Percentiles rank a stretch among this genome's conserved stretches.
These are phyloP conservation scores for Fusarium sp. DNA, from an alignment of 2,329 filamentous ascomycete species.

Conservation along the genomic window DNA sequence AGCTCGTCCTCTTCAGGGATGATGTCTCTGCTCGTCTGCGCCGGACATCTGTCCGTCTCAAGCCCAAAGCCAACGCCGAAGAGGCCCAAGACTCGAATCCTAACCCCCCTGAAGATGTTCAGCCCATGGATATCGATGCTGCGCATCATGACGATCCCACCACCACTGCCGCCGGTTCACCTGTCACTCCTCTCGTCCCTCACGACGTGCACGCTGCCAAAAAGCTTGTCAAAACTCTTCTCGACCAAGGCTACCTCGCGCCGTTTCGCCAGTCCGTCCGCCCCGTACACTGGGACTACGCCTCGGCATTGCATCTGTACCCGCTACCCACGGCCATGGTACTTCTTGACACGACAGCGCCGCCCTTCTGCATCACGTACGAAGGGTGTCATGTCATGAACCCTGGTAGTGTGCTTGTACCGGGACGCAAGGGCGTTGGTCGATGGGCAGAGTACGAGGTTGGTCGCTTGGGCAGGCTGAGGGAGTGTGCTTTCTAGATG, in stretches of 20 bases:
- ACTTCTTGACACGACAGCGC: constrained; percentile 82
- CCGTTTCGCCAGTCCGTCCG: constrained; percentile 84
- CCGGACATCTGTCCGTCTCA: constrained; percentile 79
- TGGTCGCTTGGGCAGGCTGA: constrained; percentile 69
- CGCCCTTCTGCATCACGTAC: constrained; percentile 88
- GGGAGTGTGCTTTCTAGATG: constrained; percentile 68
- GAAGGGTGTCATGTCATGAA: constrained; percentile 98
- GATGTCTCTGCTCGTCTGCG: constrained; percentile 84
- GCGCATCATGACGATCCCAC: constrained; percentile 37
- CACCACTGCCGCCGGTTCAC: constrained; percentile 40
- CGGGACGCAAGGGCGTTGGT: constrained; percentile 73
- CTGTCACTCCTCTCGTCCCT: constrained; percentile 54
- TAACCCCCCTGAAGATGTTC: constrained; percentile 24
- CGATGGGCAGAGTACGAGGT: constrained; percentile 91
- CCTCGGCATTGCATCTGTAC: constrained; percentile 80
- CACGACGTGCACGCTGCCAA: constrained; percentile 70
- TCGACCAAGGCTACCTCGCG: constrained; percentile 89
- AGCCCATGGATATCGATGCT: constrained; percentile 56
- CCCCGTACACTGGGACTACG: constrained; percentile 92
- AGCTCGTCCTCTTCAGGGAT: constrained; percentile 88
- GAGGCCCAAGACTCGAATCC: constrained; percentile 36
- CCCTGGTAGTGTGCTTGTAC: constrained; percentile 79
- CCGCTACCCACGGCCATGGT: constrained; percentile 87
- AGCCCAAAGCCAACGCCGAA: constrained; percentile 54
- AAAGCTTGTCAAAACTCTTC: constrained; percentile 87